Conservation (phyloP, 441 rosid species). For the Kokia cookei region DNA sequence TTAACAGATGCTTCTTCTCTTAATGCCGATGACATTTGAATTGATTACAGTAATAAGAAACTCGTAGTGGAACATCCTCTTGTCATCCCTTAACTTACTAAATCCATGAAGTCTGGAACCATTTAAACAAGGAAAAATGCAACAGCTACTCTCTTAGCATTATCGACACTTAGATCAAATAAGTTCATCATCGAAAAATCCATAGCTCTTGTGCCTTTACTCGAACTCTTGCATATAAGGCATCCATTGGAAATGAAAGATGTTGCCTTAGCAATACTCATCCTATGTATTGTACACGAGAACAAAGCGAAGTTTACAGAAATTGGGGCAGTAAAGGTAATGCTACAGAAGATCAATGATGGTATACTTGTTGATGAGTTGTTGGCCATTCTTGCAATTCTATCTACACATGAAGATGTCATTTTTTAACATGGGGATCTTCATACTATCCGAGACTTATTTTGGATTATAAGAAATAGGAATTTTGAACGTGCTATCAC, state of each 20-base stretch:
- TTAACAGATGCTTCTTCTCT: no score
- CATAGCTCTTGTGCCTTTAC: constrained; percentile 28
- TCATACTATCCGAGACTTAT: constrained; percentile 27
- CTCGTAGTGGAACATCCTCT: constrained; percentile 25
- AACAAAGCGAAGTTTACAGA: constrained; percentile 25
- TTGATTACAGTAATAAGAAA: constrained; percentile 32
- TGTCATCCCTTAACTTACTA: constrained; percentile 32
- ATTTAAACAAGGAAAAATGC: constrained; percentile 36
- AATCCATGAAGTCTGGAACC: constrained; percentile 31
- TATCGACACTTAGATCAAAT: constrained; percentile 24
- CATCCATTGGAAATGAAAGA: constrained; percentile 33
- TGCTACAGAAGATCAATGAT: constrained; percentile 25
- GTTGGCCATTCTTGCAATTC: constrained; percentile 14
- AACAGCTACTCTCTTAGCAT: constrained; percentile 38
- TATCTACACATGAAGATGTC: constrained; percentile 8
- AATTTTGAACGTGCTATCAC: constrained; percentile 5
- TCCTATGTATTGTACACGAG: constrained; percentile 20
- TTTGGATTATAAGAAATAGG: constrained; percentile 31
- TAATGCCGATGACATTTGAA: background rate
- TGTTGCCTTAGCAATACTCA: constrained; percentile 37
- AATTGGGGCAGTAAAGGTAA: constrained; percentile 27
- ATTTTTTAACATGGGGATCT: constrained; percentile 25
- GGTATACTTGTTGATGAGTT: constrained; percentile 31
- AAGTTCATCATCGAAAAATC: constrained; percentile 28
- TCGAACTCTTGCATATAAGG: constrained; percentile 33